A percentile compares a stretch with the other conserved stretches of the same genome.
These are phyloP conservation scores for Irpex sp. DNA, from an alignment of 1,284 basidiomycete genomes.

Conservation along the genomic window DNA sequence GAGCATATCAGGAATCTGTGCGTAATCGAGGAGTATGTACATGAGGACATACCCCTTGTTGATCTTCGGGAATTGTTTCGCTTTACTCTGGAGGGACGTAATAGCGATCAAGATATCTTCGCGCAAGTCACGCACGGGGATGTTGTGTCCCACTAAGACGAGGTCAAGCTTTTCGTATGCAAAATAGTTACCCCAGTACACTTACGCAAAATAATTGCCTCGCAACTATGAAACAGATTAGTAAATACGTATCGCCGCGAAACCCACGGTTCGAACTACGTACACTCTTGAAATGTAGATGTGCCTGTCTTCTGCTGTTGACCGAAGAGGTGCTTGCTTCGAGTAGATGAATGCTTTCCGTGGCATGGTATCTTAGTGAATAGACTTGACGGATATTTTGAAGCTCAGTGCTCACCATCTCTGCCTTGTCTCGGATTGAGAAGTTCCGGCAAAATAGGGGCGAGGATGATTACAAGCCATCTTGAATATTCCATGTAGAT, in stretches of 20 bases:
- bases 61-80: not conserved
- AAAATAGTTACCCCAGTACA: not conserved
- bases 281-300: not conserved
- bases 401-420: not conserved
- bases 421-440: not conserved
- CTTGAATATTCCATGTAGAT: not conserved
- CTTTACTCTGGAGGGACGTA: not conserved
- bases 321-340: not conserved
- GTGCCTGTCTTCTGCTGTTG: not conserved
- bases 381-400: not conserved
- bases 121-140: not conserved
- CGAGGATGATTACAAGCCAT: not conserved
- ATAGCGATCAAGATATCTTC: not conserved
- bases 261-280: not conserved
- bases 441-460: not conserved
- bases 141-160: slow-evolving; percentile 1
- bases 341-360: not conserved
- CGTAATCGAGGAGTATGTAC: not conserved
- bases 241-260: not conserved
- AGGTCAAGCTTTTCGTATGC: not conserved
- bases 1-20: not conserved
- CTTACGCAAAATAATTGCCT: not conserved
- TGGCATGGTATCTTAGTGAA: not conserved
- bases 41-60: not conserved
- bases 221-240: not conserved